Evolutionary conservation across 306 rosid species (phyloP).

Genomic region (Acmispon strigosus): DNA sequence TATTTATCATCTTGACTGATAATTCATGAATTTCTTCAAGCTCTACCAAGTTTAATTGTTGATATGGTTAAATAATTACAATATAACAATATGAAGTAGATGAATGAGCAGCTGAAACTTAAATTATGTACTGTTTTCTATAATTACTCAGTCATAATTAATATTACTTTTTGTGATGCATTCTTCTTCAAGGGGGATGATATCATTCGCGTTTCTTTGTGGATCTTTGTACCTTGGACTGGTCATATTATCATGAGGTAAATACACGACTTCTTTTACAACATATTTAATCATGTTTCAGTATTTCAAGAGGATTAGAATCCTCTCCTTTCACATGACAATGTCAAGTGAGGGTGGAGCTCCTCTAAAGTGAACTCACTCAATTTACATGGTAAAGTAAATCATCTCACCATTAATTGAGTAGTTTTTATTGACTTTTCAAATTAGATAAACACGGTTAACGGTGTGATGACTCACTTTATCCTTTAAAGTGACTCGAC

Average conservation of each 20-base stretch:
- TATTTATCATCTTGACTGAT: neutral
- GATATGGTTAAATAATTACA: neutral
- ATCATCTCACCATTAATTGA: no score
- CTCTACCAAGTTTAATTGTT: neutral
- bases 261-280: neutral
- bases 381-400: no score
- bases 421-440: no score
- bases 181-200: conserved; percentile 42
- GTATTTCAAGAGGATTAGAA: neutral
- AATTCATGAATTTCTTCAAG: neutral
- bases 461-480: no score
- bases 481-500: no score
- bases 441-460: no score
- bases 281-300: neutral
- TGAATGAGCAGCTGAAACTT: neutral
- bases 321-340: neutral
- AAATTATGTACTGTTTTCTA: neutral
- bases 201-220: conserved; percentile 39
- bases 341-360: no score
- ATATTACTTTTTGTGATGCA: neutral
- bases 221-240: conserved; percentile 50
- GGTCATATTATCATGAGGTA: conserved; percentile 54
- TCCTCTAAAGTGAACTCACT: no score
- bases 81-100: neutral
- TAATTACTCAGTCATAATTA: neutral